Conservation (phyloP, 306 rosid species). For the Oemleria cerasiformis region DNA sequence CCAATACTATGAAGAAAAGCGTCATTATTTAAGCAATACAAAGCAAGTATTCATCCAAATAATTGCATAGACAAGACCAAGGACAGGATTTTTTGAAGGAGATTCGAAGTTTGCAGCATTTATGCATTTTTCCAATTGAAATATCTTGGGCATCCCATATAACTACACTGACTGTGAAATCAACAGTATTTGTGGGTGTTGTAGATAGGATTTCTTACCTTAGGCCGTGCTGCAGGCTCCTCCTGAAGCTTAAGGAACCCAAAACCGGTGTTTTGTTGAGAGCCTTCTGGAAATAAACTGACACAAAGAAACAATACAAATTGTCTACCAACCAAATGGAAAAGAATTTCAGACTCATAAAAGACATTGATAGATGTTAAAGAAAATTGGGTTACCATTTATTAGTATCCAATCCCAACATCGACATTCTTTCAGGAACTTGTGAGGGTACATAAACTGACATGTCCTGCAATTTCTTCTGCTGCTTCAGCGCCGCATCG, state of each 20-base stretch:
- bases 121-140: neutral
- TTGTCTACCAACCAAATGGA: constrained; percentile 9
- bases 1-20: neutral
- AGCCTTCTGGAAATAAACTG: constrained; percentile 60
- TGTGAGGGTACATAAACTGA: constrained; percentile 50
- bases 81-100: neutral
- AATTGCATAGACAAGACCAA: neutral
- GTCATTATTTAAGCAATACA: neutral
- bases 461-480: constrained; percentile 76
- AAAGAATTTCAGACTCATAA: neutral
- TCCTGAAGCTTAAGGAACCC: constrained; percentile 48
- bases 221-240: constrained; percentile 55
- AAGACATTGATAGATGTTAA: neutral
- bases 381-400: constrained; percentile 40
- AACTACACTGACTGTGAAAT: neutral
- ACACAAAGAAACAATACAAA: constrained; percentile 22
- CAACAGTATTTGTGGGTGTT: neutral
- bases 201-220: constrained; percentile 39
- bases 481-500: constrained; percentile 64
- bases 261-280: constrained; percentile 38
- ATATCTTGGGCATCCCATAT: neutral
- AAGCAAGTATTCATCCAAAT: neutral
- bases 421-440: constrained; percentile 41
- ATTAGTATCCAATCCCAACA: constrained; percentile 40
- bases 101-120: neutral